Evolutionary conservation across 257 asterid species (phyloP), one percentile per base, ranked within the genome.

Genomic region (Penstemon newberryi): DNA sequence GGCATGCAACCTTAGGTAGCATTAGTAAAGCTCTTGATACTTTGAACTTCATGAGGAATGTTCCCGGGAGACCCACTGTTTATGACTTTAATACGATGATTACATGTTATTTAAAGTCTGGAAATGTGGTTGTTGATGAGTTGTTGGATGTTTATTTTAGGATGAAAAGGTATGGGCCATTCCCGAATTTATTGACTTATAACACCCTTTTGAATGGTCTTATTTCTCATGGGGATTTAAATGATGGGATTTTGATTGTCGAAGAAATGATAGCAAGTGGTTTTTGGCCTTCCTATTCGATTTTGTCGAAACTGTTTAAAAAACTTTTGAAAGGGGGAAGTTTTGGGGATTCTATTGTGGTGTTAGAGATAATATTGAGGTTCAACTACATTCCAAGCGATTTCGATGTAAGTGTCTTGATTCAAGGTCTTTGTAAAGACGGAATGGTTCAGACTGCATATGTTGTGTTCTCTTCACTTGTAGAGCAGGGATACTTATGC

Each of bases 141-240:
- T 50, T 86, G 73, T 46, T 69, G 71, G 83, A 67, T 73, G 78
- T 86, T 44, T 81, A 78, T 74, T 18, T 59, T 36, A 64, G 69
- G 69, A 81, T 86, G 91, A 84, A 79, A 74, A 77, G 74, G 57
- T 82, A 47, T 50, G 95, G 92, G 12, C 90, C 85, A 3, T 46
- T 25, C 11, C 95, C 95, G 11, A 82, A 88, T 80, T 78, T 78
- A 18, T 58, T 66, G 38, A 88, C 92, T 40, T 85, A 74, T 70
- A 71, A 72, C 4, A 79, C 67, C 4, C 77, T 85, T 45, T 65
- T 83, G 77, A 81, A 86, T 73, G 93, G 89, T 66, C 36, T 77
- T 70, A 56, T 77, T 19, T 71, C 70, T 7, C 18, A 40, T 60
- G 89, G 88, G 54, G 56, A 77, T 53, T 73, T 76, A 61, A 77